Percentiles rank a stretch among this genome's conserved stretches.
Conservation (phyloP, 2,329 filamentous ascomycete species). For the Pezicula neosporulosa region DNA sequence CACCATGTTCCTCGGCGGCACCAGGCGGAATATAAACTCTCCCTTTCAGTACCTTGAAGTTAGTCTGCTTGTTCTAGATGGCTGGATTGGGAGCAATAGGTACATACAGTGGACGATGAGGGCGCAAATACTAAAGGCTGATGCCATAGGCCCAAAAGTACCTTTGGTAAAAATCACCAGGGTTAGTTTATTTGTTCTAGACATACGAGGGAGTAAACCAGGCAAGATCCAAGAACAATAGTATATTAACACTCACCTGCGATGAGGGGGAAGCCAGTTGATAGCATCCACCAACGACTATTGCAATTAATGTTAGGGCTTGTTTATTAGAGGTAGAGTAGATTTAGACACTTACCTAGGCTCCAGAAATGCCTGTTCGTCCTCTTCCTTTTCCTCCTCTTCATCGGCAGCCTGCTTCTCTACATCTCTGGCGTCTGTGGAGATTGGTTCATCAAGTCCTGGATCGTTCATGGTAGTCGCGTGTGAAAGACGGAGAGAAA, state of each 20-base stretch:
- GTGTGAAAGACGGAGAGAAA: background rate
- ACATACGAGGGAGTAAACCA: no score
- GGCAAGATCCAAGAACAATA: no score
- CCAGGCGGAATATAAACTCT: constrained; percentile 51
- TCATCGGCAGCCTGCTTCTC: constrained; percentile 21
- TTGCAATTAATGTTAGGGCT: background rate
- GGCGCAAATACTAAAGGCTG: constrained; percentile 82
- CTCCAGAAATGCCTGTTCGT: constrained; percentile 23
- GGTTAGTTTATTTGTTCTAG: no score
- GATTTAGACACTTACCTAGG: constrained; percentile 15
- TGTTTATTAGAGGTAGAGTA: background rate
- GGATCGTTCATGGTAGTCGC: constrained; percentile 23
- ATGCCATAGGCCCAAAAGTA: constrained; percentile 81
- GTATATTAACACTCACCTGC: constrained; percentile 42
- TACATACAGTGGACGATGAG: constrained; percentile 66
- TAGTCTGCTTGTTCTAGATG: no score
- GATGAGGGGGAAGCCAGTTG: constrained; percentile 69
- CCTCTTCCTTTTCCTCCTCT: constrained; percentile 18
- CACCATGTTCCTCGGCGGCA: constrained; percentile 46
- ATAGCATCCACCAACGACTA: constrained; percentile 56
- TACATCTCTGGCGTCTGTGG: constrained; percentile 21
- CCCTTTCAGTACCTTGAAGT: constrained; percentile 28
- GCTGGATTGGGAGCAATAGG: no score
- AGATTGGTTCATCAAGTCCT: constrained; percentile 24
- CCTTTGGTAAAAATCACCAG: constrained; percentile 26